phyloP scores from a whole-genome alignment of 73 alveolate species.

The Tetrahymena malaccensis region DNA sequence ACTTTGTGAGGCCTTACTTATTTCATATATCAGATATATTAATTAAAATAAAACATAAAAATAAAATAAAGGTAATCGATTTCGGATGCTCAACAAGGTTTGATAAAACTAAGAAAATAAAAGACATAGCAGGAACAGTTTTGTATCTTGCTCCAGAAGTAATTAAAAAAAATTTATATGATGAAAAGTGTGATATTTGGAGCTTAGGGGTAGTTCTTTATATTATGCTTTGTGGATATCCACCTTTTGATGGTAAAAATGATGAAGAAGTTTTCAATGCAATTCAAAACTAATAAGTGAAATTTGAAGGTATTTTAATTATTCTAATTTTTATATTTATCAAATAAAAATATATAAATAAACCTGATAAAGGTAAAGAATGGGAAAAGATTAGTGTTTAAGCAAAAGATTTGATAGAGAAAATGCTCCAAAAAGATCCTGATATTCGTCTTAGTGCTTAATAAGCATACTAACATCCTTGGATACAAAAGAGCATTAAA shows the following conservation, averaged over 20 bases:
- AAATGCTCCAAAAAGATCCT: background rate
- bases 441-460: background rate
- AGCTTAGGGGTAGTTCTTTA: slow-evolving; percentile 93
- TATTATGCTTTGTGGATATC: slow-evolving; percentile 81
- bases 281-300: background rate
- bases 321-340: too few species aligned
- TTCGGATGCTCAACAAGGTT: slow-evolving; percentile 70
- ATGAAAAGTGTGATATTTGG: slow-evolving; percentile 90
- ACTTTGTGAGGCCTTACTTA: background rate
- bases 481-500: background rate
- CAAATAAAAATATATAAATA: too few species aligned
- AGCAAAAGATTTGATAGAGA: background rate
- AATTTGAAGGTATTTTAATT: background rate
- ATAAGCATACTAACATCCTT: background rate
- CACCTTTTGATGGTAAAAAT: slow-evolving; percentile 95
- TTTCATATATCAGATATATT: background rate
- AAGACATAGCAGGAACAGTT: slow-evolving; percentile 77
- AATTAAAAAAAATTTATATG: slow-evolving; percentile 18
- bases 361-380: background rate
- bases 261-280: background rate
- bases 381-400: background rate
- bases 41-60: background rate
- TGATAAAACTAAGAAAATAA: slow-evolving; percentile 55
- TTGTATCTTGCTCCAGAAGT: slow-evolving; percentile 55
- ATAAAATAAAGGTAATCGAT: slow-evolving; percentile 78